Percentiles rank a stretch among this genome's conserved stretches.
These are phyloP conservation scores for Trichophyton benhamiae DNA, from an alignment of 2,329 filamentous ascomycete genomes.

Conservation along the genomic window DNA sequence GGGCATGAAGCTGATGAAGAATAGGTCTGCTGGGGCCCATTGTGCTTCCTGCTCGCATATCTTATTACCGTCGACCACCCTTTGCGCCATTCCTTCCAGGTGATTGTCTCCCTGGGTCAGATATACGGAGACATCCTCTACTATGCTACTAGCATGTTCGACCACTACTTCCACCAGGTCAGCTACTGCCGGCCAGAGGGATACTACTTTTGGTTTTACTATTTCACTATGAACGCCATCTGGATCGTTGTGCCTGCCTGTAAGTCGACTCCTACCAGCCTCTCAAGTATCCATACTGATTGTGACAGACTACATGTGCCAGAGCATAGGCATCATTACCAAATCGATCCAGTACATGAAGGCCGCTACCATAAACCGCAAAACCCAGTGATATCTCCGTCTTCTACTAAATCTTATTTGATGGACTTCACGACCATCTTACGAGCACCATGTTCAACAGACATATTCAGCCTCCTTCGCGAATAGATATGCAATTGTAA, in stretches of 20 bases:
- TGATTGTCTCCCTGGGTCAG: constrained; percentile 50
- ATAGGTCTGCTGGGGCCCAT: constrained; percentile 49
- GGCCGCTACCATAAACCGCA: constrained; percentile 15
- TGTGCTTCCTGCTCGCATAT: constrained; percentile 46
- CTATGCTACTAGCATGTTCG: constrained; percentile 51
- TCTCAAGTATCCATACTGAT: background rate
- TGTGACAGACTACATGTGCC: constrained; percentile 22
- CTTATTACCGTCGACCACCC: constrained; percentile 44
- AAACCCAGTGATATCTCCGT: constrained; percentile 17
- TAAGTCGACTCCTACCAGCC: constrained; percentile 26
- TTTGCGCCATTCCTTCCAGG: constrained; percentile 47
- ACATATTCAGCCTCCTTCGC: background rate
- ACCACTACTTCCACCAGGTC: constrained; percentile 43
- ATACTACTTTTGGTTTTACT: constrained; percentile 56
- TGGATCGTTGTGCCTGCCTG: constrained; percentile 51
- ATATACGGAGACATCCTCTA: constrained; percentile 54
- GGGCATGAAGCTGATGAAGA: background rate
- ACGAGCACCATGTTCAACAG: background rate
- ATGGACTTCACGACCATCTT: background rate
- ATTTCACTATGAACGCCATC: constrained; percentile 53
- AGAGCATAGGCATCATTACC: constrained; percentile 23
- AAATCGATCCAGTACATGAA: constrained; percentile 20
- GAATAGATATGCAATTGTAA: background rate
- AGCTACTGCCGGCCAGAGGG: constrained; percentile 50
- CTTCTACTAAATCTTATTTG: background rate